Conservation (phyloP, 768 basidiomycete species). For the Kockovaella imperatae region DNA sequence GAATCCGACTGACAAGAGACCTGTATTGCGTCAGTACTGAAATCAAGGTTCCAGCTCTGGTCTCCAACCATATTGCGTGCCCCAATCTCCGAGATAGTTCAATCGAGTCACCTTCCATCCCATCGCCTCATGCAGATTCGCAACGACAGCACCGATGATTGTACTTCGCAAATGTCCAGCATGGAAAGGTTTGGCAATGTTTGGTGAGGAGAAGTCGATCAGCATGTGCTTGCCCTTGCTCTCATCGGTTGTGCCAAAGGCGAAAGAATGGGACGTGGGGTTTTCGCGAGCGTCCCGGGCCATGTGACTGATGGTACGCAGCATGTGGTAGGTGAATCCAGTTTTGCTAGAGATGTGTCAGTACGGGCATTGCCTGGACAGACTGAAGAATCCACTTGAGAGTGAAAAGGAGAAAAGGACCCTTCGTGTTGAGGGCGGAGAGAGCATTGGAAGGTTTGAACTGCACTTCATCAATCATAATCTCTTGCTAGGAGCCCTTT, state of each 20-base stretch:
- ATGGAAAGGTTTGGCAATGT: constrained; percentile 97
- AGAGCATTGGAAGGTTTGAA: constrained; percentile 80
- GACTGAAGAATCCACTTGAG: constrained; percentile 27
- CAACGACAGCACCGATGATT: constrained; percentile 94
- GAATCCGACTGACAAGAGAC: constrained; percentile 81
- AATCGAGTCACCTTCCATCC: constrained; percentile 86
- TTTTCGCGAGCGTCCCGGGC: constrained; percentile 40
- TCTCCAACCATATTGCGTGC: constrained; percentile 69
- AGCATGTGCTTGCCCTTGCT: constrained; percentile 61
- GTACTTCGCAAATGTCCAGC: constrained; percentile 93
- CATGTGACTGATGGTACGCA: constrained; percentile 39
- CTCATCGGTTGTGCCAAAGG: constrained; percentile 72
- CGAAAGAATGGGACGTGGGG: constrained; percentile 46
- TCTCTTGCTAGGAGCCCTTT: not conserved
- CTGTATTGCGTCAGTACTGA: constrained; percentile 49
- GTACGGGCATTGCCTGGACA: not conserved
- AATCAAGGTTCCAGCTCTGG: not conserved
- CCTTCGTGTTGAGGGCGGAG: constrained; percentile 29
- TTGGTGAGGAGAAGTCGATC: constrained; percentile 85
- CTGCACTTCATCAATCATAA: constrained; percentile 46
- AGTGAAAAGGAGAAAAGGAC: constrained; percentile 71
- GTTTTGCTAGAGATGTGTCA: constrained; percentile 56
- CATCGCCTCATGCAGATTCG: constrained; percentile 80
- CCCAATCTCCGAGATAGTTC: constrained; percentile 98
- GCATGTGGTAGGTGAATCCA: constrained; percentile 49